These are phyloP conservation scores for Prunus yedoensis DNA, from an alignment of 331 rosid species.

Conservation along the genomic window DNA sequence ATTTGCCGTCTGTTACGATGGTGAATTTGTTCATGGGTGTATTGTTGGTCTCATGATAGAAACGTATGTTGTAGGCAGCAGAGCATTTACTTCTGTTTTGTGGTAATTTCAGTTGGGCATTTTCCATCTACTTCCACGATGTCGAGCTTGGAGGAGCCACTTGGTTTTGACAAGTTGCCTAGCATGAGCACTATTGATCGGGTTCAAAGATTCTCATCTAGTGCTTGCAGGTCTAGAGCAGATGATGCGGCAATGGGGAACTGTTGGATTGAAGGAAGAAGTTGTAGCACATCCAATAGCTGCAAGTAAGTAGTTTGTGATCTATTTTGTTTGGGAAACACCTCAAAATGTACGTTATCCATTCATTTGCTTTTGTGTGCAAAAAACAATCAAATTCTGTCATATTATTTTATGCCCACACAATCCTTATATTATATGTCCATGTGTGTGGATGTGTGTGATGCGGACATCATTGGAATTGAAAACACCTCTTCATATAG, in stretches of 20 bases:
- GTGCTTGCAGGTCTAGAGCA: slow-evolving; percentile 72
- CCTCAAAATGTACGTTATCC: neutral
- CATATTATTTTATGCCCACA: neutral
- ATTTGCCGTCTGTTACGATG: neutral
- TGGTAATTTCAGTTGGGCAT: slow-evolving; percentile 29
- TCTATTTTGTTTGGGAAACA: neutral
- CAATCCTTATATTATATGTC: neutral
- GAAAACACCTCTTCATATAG: too few relatives aligned
- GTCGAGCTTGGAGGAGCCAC: slow-evolving; percentile 98
- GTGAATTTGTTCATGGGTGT: neutral
- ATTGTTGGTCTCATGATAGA: slow-evolving; percentile 5
- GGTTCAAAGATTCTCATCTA: slow-evolving; percentile 73
- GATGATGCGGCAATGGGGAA: slow-evolving; percentile 73
- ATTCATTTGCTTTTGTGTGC: neutral
- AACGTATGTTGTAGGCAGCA: slow-evolving; percentile 2
- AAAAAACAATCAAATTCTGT: neutral
- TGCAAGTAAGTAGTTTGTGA: slow-evolving; percentile 49
- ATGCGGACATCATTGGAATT: too few relatives aligned
- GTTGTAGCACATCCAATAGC: slow-evolving; percentile 78
- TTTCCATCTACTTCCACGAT: slow-evolving; percentile 42
- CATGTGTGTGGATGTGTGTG: neutral
- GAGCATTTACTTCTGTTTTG: slow-evolving; percentile 19
- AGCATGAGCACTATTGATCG: slow-evolving; percentile 78
- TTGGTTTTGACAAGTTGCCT: slow-evolving; percentile 86
- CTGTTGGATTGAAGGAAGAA: slow-evolving; percentile 77